A percentile compares a stretch with the other conserved stretches of the same genome.
Conservation (phyloP, 192 early-diverging fungal species). For the Coemansia sp. region DNA sequence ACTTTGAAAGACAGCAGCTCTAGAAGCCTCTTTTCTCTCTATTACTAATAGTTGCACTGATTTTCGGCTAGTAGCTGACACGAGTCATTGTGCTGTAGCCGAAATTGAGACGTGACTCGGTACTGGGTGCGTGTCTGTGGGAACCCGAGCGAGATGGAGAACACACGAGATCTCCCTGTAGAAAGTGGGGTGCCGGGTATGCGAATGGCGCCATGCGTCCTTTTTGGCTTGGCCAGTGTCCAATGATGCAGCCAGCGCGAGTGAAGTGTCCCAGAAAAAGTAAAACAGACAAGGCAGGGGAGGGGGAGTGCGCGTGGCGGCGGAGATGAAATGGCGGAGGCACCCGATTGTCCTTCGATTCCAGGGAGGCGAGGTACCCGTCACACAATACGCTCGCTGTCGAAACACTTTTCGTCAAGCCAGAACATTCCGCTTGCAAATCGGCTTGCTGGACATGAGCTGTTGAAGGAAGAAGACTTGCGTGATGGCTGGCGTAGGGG, state of each 20-base stretch:
- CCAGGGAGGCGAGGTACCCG: neutral
- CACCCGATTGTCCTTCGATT: neutral
- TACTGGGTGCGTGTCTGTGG: neutral
- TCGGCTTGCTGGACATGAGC: neutral
- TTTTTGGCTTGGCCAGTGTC: neutral
- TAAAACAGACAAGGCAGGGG: neutral
- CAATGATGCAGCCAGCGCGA: neutral
- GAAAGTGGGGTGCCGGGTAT: neutral
- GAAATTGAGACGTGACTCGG: neutral
- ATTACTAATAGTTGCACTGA: too few relatives aligned
- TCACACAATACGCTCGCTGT: neutral
- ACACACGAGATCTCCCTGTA: neutral
- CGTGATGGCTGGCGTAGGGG: conserved; percentile 1
- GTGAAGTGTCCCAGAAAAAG: neutral
- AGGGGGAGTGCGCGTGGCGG: neutral
- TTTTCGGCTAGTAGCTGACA: neutral
- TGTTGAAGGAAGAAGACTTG: neutral
- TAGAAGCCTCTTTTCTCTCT: too few relatives aligned
- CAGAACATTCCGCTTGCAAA: neutral
- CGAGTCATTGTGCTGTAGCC: neutral
- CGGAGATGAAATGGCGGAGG: conserved; percentile 1
- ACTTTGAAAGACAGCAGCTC: too few relatives aligned
- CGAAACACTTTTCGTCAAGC: neutral
- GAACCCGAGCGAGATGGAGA: neutral
- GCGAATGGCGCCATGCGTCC: neutral